A percentile compares a stretch with the other conserved stretches of the same genome.
phyloP scores from a whole-genome alignment of 257 asterid species.

The Osmanthus fragrans region DNA sequence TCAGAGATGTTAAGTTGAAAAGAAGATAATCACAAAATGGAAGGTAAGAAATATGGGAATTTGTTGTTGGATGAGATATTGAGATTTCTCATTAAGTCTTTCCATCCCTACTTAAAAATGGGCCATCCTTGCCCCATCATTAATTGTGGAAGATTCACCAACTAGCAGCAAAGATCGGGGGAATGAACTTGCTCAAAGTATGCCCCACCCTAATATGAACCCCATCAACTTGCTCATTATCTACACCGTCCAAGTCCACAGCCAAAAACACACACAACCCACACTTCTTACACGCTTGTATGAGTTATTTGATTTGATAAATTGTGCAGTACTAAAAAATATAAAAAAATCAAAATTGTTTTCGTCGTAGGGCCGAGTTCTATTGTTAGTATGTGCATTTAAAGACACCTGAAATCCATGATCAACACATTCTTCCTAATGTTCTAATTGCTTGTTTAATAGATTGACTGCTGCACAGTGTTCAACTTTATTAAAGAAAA shows the following conservation, averaged over 20 bases:
- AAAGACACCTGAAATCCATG: no score
- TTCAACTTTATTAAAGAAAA: no score
- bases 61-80: not conserved
- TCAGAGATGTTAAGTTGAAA: no score
- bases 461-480: no score
- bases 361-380: not conserved
- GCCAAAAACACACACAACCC: not conserved
- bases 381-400: no score
- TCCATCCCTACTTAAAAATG: not conserved
- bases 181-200: constrained; percentile 45
- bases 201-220: constrained; percentile 65
- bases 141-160: no score
- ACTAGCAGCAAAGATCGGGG: constrained; percentile 52
- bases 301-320: no score
- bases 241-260: not conserved
- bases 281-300: not conserved
- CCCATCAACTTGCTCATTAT: constrained; percentile 44
- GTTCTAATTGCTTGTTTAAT: no score
- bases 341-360: no score
- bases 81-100: not conserved
- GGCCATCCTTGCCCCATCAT: not conserved
- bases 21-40: not conserved
- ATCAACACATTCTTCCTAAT: no score
- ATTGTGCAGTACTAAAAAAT: not conserved
- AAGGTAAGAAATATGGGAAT: not conserved